Conservation (phyloP, 805 yeast species). For the Lachancea waltii region DNA sequence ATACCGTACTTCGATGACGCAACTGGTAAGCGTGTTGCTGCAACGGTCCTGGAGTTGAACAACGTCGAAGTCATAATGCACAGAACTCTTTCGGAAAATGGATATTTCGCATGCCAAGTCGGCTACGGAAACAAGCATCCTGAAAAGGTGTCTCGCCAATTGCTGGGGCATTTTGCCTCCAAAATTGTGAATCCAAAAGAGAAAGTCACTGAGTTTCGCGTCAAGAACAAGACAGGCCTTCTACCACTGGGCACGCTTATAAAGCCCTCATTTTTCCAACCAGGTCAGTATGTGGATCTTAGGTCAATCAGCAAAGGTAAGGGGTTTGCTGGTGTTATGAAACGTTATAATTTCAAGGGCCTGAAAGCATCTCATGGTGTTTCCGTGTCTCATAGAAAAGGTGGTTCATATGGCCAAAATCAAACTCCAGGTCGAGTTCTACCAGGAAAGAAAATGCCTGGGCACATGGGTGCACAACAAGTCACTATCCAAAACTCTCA, state of each 20-base stretch:
- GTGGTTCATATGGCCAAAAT: conserved; percentile 95
- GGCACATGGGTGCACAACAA: conserved; percentile 80
- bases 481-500: conserved; percentile 70
- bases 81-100: conserved; percentile 65
- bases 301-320: conserved; percentile 82
- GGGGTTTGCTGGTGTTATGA: conserved; percentile 98
- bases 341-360: conserved; percentile 86
- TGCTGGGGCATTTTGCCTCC: conserved; percentile 69
- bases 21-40: conserved; percentile 65
- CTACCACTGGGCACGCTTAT: conserved; percentile 73
- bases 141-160: conserved; percentile 54
- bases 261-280: conserved; percentile 74
- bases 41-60: conserved; percentile 83
- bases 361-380: conserved; percentile 93
- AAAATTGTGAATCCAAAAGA: conserved; percentile 83
- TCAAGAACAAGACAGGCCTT: conserved; percentile 57
- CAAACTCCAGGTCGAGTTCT: conserved; percentile 94
- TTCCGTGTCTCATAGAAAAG: conserved; percentile 85
- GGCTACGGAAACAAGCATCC: conserved; percentile 71
- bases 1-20: conserved; percentile 66
- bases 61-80: conserved; percentile 78
- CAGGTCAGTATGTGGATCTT: conserved; percentile 80
- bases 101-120: conserved; percentile 78
- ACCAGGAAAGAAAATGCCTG: conserved; percentile 98
- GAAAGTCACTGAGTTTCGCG: conserved; percentile 69